Percentiles rank a stretch among this genome's conserved stretches.
These are phyloP conservation scores for Fraxinus velutina DNA, from an alignment of 305 asterid species.

Conservation along the genomic window DNA sequence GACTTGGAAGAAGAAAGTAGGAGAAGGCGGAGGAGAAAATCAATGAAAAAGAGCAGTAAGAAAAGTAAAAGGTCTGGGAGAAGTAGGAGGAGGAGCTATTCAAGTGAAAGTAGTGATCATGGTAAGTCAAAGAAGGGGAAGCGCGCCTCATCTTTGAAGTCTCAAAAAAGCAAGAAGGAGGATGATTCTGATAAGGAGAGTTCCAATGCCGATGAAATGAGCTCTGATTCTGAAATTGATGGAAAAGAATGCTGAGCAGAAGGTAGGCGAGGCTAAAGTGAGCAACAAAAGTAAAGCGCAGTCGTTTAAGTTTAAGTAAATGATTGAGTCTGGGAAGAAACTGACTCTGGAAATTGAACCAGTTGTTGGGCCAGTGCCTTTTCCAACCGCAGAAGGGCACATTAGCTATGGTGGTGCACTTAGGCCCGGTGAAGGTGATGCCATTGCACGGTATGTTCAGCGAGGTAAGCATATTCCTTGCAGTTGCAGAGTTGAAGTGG, in stretches of 20 bases:
- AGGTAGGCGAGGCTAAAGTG: constrained; percentile 36
- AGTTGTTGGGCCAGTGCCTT: constrained; percentile 86
- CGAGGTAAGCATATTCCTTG: constrained; percentile 99
- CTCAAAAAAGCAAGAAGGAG: constrained; percentile 45
- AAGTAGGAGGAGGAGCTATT: constrained; percentile 32
- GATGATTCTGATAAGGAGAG: constrained; percentile 38
- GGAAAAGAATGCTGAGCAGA: constrained; percentile 27
- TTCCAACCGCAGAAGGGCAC: constrained; percentile 91
- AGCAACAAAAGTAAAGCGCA: constrained; percentile 39
- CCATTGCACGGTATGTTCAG: constrained; percentile 95
- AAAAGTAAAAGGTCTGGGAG: constrained; percentile 13
- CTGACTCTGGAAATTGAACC: constrained; percentile 58
- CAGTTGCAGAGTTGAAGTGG: constrained; percentile 81
- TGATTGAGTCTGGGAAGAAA: constrained; percentile 59
- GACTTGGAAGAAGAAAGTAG: constrained; percentile 52
- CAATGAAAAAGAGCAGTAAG: constrained; percentile 38
- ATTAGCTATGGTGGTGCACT: constrained; percentile 98
- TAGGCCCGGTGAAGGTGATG: constrained; percentile 99
- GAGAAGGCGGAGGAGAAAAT: constrained; percentile 33
- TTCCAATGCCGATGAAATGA: constrained; percentile 26
- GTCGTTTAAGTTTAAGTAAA: constrained; percentile 58
- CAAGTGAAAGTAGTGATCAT: constrained; percentile 49
- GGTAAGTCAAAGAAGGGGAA: constrained; percentile 39
- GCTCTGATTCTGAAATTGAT: constrained; percentile 36
- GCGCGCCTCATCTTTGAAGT: constrained; percentile 35